Base-by-base conservation (phyloP, 768 basidiomycete genomes). In the Lentinus tigrinus region DNA sequence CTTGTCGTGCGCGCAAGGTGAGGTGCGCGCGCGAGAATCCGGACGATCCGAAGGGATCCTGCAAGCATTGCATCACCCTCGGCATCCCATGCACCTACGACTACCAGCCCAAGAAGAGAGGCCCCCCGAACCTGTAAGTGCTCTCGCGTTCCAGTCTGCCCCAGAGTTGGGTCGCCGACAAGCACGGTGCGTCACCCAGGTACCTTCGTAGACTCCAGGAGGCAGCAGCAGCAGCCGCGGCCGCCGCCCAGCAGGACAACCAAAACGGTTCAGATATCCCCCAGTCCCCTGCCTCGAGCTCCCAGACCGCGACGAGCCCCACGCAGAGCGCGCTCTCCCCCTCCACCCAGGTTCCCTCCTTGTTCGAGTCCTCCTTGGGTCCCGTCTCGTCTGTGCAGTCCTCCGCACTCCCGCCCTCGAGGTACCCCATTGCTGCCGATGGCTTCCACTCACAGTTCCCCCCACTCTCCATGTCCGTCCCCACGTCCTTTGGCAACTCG, bases 101-200 rank as follows among this genome's bases (percentile, higher is more conserved):
- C 68, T 95, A 95, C 70, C 89, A 91, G 69, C 94, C 94, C 19
- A 94, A 94, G 79, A 95, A 95, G 73, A 79, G 94, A 55, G 94
- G 94, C 0, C 94, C 94, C 3, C 94, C 93, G 2, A 95, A 95
- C 72, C 78, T 94, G 90, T 95, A 73, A 73, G 85, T 69, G 27
- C 26, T 26, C n/a, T 14, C 24, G 9, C 17, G 24, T 24, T 19
- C 19, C 23, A 23, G 9, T 26, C 43, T 48, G 52, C 52, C 51
- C 13, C 23, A 43, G 36, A 49, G 23, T 47, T 31, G 36, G 31
- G 23, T 23, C 43, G 49, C 54, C 42, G 44, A 57, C 50, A 14
- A 37, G 51, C 21, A 44, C 54, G 27, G 50, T 26, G 27, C 37
- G 16, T 26, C 39, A 10, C 8, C 26, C 61, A 93, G 89, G 56